Evolutionary conservation across 768 basidiomycete species (phyloP).

Genomic region (Stropharia rugosoannulata): DNA sequence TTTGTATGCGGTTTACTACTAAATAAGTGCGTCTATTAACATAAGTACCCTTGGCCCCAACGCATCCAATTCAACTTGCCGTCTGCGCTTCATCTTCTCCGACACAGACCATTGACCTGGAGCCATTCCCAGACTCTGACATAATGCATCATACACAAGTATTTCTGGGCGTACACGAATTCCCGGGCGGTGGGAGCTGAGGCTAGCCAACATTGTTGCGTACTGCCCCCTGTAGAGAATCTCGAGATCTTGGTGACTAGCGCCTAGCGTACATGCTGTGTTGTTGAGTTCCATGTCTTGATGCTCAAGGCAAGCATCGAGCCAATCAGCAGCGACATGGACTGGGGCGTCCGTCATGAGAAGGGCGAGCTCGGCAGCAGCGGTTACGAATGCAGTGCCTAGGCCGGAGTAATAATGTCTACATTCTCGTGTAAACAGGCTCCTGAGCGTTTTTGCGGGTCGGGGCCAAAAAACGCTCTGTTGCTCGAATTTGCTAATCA

Average conservation of each 20-base stretch:
- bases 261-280: background rate
- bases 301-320: slow-evolving; percentile 2
- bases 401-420: slow-evolving; percentile 7
- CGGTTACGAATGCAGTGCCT: slow-evolving; percentile 3
- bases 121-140: background rate
- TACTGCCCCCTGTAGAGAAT: slow-evolving; percentile 4
- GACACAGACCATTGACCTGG: background rate
- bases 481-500: slow-evolving; percentile 4
- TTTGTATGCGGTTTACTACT: too few species aligned
- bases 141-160: slow-evolving; percentile 5
- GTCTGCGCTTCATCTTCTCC: background rate
- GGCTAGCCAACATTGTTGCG: slow-evolving; percentile 2
- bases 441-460: slow-evolving; percentile 8
- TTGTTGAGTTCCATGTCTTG: slow-evolving; percentile 6
- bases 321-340: slow-evolving; percentile 7
- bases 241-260: background rate
- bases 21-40: slow-evolving; percentile 1
- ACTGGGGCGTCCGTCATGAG: slow-evolving; percentile 5
- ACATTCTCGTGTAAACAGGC: slow-evolving; percentile 7
- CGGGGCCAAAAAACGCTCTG: slow-evolving; percentile 9
- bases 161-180: slow-evolving; percentile 1
- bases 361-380: slow-evolving; percentile 10
- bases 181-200: background rate
- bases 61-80: background rate
- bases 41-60: slow-evolving; percentile 2